Evolutionary conservation across 352 stramenopile species (phyloP).

Genomic region (Globisporangium ultimum): DNA sequence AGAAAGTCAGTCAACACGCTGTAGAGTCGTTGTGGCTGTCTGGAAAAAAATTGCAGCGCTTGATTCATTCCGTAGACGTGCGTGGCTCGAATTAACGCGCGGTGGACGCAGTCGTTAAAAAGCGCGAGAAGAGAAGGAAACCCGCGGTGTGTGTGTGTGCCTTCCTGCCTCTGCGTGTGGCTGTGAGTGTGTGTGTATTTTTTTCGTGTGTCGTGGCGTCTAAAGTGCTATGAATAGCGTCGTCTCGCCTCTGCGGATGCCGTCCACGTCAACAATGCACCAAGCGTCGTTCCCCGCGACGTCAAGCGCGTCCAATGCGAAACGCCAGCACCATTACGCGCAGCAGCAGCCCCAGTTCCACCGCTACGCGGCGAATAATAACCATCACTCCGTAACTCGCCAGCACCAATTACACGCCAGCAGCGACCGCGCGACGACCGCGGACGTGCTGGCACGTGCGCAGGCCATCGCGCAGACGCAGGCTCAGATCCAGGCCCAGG

Average conservation of each 20-base stretch:
- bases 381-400: not conserved
- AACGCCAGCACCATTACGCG: not conserved
- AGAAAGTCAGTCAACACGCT: no score
- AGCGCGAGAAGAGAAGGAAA: no score
- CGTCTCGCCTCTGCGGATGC: slow-evolving; percentile 18
- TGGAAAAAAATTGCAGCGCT: no score
- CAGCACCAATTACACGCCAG: not conserved
- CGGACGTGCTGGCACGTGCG: slow-evolving; percentile 19
- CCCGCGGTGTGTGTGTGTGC: not conserved
- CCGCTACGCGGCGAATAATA: slow-evolving; percentile 3
- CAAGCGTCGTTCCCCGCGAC: no score
- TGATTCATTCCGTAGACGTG: no score
- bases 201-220: not conserved
- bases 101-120: no score
- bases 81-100: no score
- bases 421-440: slow-evolving; percentile 9
- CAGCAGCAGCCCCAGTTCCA: not conserved
- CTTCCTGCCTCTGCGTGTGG: no score
- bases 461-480: slow-evolving; percentile 25
- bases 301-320: not conserved
- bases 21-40: no score
- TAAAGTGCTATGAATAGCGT: slow-evolving; percentile 15
- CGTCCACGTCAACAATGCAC: slow-evolving; percentile 8
- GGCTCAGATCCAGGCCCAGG: slow-evolving; percentile 33
- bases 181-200: slow-evolving; percentile 4